Evolutionary conservation across 2,329 filamentous ascomycete genomes (phyloP).

Genomic region (Neofusicoccum ribis): DNA sequence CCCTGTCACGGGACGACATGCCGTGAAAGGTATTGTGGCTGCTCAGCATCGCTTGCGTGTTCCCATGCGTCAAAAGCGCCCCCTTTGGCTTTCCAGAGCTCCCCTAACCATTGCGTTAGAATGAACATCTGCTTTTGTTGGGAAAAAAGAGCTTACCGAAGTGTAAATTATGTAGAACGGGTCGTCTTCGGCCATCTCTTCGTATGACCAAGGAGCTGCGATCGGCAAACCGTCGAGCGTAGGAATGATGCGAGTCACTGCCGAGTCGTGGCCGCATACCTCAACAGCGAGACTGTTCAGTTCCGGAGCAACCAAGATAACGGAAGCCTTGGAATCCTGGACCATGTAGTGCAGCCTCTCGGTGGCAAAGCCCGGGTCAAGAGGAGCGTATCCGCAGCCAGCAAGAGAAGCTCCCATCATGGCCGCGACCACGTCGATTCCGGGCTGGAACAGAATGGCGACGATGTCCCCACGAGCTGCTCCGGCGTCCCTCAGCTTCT

Average conservation of each 20-base stretch:
- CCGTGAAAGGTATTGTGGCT: background rate
- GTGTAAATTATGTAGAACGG: conserved; percentile 15
- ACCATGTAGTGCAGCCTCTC: conserved; percentile 27
- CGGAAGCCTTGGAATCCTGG: background rate
- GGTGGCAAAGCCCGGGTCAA: conserved; percentile 27
- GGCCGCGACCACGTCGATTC: conserved; percentile 25
- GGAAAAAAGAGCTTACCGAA: background rate
- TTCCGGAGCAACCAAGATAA: background rate
- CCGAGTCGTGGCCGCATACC: background rate
- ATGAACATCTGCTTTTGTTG: background rate
- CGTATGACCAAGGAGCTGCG: background rate
- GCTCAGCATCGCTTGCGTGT: conserved; percentile 24
- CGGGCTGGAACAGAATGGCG: conserved; percentile 25
- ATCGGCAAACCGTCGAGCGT: background rate
- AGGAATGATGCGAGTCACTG: background rate
- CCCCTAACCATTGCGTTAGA: background rate
- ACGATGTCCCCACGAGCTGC: conserved; percentile 21
- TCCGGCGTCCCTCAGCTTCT: conserved; percentile 19
- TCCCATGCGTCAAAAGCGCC: conserved; percentile 17
- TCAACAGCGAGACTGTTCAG: background rate
- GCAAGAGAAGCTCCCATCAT: conserved; percentile 23
- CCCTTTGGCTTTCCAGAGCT: conserved; percentile 17
- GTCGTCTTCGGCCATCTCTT: background rate
- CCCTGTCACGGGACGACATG: conserved; percentile 2
- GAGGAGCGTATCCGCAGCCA: conserved; percentile 22